Evolutionary conservation across 2,329 filamentous ascomycete species (phyloP).

Genomic region (Sporothrix globosa): DNA sequence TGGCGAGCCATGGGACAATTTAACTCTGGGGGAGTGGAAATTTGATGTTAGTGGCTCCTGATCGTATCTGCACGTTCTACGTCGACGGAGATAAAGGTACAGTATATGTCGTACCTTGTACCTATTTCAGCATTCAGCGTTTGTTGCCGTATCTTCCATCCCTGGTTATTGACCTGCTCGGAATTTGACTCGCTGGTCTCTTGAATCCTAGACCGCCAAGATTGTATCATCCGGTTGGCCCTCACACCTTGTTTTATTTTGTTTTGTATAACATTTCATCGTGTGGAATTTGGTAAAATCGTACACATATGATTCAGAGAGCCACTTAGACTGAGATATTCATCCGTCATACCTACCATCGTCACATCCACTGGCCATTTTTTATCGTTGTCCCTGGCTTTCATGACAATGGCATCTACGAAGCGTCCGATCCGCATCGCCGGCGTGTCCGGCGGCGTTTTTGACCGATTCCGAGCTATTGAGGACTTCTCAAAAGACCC

Average conservation of each 20-base stretch:
- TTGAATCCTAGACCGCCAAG: not conserved
- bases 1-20: not conserved
- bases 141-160: not conserved
- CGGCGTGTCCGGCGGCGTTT: constrained; percentile 14
- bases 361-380: not conserved
- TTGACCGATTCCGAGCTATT: constrained; percentile 23
- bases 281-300: too few species aligned
- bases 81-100: too few species aligned
- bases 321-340: too few species aligned
- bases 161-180: not conserved
- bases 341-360: not conserved
- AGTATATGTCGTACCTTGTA: not conserved
- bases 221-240: not conserved
- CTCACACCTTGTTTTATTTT: too few species aligned
- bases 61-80: too few species aligned
- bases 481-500: constrained; percentile 23
- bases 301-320: too few species aligned
- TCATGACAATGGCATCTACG: not conserved
- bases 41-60: not conserved
- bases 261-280: too few species aligned
- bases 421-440: constrained; percentile 15
- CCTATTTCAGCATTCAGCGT: not conserved
- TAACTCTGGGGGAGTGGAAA: not conserved
- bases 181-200: not conserved
- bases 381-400: not conserved